phyloP scores from a whole-genome alignment of 306 rosid species.

The Glycine tomentella region DNA sequence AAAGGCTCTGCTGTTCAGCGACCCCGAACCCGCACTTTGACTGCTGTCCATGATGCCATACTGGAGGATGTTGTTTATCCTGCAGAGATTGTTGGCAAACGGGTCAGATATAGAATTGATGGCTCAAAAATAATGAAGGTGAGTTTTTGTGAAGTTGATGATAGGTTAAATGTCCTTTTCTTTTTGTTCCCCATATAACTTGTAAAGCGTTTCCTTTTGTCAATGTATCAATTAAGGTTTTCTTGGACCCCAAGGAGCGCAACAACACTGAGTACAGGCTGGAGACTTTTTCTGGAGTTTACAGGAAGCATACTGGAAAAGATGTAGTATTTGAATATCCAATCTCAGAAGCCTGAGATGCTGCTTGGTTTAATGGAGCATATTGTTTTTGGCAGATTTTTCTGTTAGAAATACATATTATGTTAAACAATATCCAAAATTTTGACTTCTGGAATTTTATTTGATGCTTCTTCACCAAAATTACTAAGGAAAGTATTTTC shows the following conservation, averaged over 20 bases:
- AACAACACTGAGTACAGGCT: slow-evolving; percentile 73
- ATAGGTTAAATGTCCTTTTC: not conserved
- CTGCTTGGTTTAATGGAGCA: not conserved
- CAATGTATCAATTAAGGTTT: slow-evolving; percentile 46
- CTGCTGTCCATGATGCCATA: slow-evolving; percentile 76
- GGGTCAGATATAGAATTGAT: slow-evolving; percentile 66
- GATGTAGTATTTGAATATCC: slow-evolving; percentile 70
- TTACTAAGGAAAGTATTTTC: not conserved
- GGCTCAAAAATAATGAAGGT: slow-evolving; percentile 81
- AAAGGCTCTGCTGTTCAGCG: slow-evolving; percentile 77
- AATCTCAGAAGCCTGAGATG: slow-evolving; percentile 51
- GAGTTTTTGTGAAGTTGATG: not conserved
- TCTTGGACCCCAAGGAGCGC: slow-evolving; percentile 71
- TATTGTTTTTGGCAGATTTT: not conserved
- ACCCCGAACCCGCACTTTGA: slow-evolving; percentile 77
- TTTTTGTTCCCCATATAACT: not conserved
- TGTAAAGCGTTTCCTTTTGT: not conserved
- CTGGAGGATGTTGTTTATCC: slow-evolving; percentile 78
- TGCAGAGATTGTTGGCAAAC: slow-evolving; percentile 82
- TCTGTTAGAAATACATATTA: not conserved
- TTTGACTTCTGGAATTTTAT: slow-evolving; percentile 35
- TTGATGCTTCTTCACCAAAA: slow-evolving; percentile 24
- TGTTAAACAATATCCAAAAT: slow-evolving; percentile 25
- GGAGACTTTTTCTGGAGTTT: slow-evolving; percentile 67
- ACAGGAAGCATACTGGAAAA: slow-evolving; percentile 66